Conservation (phyloP, 345 rosid genomes). For the Cardamine chenopodiifolia region DNA sequence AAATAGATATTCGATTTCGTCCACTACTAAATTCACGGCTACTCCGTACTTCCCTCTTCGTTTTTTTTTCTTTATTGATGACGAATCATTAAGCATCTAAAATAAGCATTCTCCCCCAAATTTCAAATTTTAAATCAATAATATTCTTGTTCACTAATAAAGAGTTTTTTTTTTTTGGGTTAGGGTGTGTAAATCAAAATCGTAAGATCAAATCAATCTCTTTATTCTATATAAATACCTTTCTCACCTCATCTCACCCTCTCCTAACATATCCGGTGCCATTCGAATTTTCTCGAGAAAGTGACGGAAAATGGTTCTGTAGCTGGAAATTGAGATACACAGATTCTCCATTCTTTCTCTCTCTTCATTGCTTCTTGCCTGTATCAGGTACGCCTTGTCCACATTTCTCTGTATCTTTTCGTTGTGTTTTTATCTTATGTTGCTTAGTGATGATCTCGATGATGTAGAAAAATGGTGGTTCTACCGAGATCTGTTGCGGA, state of each 20-base stretch:
- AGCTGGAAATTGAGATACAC: constrained; percentile 28
- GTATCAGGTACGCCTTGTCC: constrained; percentile 22
- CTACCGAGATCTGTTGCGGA: constrained; percentile 30
- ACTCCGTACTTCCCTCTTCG: constrained; percentile 34
- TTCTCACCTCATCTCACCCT: constrained; percentile 13
- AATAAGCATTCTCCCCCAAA: neutral
- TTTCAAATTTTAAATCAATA: neutral
- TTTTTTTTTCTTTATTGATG: neutral
- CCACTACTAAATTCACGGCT: constrained; percentile 39
- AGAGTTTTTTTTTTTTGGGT: neutral
- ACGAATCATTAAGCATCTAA: constrained; percentile 6
- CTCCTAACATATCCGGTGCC: constrained; percentile 5
- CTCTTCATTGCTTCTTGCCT: constrained; percentile 1
- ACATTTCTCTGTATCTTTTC: constrained; percentile 4
- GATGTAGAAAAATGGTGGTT: constrained; percentile 4
- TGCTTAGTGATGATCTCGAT: constrained; percentile 29
- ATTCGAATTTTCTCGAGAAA: constrained; percentile 46
- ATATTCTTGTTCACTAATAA: neutral
- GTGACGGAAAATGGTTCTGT: constrained; percentile 39
- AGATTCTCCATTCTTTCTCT: neutral
- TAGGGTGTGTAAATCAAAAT: constrained; percentile 8
- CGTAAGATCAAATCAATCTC: constrained; percentile 17
- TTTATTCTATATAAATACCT: neutral
- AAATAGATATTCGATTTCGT: constrained; percentile 11
- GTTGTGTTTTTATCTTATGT: neutral